phyloP scores from a whole-genome alignment of 257 asterid genomes.

The Cordia subcordata region DNA sequence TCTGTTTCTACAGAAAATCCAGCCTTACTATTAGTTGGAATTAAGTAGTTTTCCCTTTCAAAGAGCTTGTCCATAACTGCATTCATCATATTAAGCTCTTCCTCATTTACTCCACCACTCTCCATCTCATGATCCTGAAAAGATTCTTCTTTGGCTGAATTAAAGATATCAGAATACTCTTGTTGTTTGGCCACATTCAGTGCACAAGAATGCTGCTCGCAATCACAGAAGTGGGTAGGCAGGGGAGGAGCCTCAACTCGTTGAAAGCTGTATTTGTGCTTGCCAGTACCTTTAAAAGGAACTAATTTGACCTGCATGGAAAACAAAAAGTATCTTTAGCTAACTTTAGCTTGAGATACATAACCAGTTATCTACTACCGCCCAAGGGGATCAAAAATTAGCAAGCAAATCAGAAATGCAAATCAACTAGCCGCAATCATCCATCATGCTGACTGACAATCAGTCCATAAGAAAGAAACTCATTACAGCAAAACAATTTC shows the following conservation, averaged over 20 bases:
- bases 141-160: slow-evolving; percentile 20
- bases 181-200: neutral
- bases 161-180: slow-evolving; percentile 1
- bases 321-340: neutral
- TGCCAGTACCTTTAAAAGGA: slow-evolving; percentile 82
- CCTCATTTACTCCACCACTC: slow-evolving; percentile 49
- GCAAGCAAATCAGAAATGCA: no score
- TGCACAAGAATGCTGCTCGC: slow-evolving; percentile 67
- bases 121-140: slow-evolving; percentile 28
- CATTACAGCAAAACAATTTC: neutral
- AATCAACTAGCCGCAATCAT: neutral
- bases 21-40: slow-evolving; percentile 16
- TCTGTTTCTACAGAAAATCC: slow-evolving; percentile 20
- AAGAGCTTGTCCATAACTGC: slow-evolving; percentile 60
- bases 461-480: neutral
- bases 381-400: neutral
- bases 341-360: neutral
- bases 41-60: slow-evolving; percentile 38
- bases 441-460: neutral
- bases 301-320: slow-evolving; percentile 56
- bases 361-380: neutral
- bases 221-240: slow-evolving; percentile 76
- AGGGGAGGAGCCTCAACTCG: slow-evolving; percentile 68
- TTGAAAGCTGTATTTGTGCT: slow-evolving; percentile 96
- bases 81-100: slow-evolving; percentile 71